phyloP scores from a whole-genome alignment of 2,329 filamentous ascomycete species.

The Aspergillus luchuensis region DNA sequence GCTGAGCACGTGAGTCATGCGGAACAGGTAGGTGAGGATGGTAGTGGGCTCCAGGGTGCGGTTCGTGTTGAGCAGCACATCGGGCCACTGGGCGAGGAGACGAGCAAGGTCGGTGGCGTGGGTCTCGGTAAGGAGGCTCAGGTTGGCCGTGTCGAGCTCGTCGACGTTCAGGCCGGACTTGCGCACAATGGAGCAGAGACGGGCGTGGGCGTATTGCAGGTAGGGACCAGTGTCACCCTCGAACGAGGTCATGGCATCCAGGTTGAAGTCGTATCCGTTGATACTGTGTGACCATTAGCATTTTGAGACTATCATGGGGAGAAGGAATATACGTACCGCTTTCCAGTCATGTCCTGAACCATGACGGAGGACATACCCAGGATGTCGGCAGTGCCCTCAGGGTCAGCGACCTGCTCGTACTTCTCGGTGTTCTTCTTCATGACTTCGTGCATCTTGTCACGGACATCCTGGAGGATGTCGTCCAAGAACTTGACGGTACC shows the following conservation, averaged over 20 bases:
- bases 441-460: slow-evolving; percentile 95
- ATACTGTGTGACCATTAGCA: slow-evolving; percentile 42
- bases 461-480: slow-evolving; percentile 75
- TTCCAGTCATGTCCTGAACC: slow-evolving; percentile 97
- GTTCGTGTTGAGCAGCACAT: slow-evolving; percentile 63
- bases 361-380: slow-evolving; percentile 94
- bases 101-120: slow-evolving; percentile 65
- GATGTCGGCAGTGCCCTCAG: slow-evolving; percentile 77
- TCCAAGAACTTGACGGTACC: slow-evolving; percentile 74
- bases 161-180: slow-evolving; percentile 54
- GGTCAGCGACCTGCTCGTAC: slow-evolving; percentile 86
- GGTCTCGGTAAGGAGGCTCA: slow-evolving; percentile 62
- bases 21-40: slow-evolving; percentile 68
- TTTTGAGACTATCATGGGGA: background rate
- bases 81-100: slow-evolving; percentile 65
- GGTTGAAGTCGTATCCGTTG: slow-evolving; percentile 67
- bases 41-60: slow-evolving; percentile 69
- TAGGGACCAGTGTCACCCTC: slow-evolving; percentile 68
- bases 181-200: slow-evolving; percentile 60
- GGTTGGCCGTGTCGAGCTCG: slow-evolving; percentile 57
- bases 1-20: slow-evolving; percentile 64
- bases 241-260: slow-evolving; percentile 66
- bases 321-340: slow-evolving; percentile 61
- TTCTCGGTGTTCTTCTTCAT: slow-evolving; percentile 91
- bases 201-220: slow-evolving; percentile 65